Conservation (phyloP, 75 land plant genomes). For the Picea sitchensis region DNA sequence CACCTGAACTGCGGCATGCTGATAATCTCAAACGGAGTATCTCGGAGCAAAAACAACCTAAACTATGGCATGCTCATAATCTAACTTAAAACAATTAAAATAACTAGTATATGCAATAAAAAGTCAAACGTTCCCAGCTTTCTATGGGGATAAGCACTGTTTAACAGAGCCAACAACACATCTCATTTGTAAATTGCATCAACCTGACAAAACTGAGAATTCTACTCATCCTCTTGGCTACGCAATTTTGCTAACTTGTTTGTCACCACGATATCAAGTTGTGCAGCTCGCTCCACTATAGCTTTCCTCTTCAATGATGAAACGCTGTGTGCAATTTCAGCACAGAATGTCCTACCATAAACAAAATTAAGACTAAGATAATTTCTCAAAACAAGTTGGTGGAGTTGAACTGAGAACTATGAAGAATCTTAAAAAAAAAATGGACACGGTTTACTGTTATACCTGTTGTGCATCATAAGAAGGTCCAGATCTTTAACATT, state of each 20-base stretch:
- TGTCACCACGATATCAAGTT: slow-evolving; percentile 26
- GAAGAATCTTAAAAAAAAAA: background rate
- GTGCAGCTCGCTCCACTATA: slow-evolving; percentile 48
- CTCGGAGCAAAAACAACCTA: too few species aligned
- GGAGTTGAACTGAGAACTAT: background rate
- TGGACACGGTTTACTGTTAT: background rate
- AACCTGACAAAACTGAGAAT: background rate
- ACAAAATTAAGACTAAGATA: background rate
- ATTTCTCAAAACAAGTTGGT: background rate
- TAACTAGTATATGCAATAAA: too few species aligned
- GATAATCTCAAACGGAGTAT: too few species aligned
- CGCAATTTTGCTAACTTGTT: slow-evolving; percentile 14
- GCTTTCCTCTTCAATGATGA: slow-evolving; percentile 55
- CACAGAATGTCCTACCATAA: slow-evolving; percentile 33
- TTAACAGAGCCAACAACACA: too few species aligned
- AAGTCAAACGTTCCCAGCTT: too few species aligned
- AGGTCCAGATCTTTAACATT: slow-evolving; percentile 44
- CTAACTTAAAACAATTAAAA: too few species aligned
- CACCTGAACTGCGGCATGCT: too few species aligned
- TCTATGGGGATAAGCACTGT: too few species aligned
- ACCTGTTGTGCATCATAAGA: slow-evolving; percentile 61
- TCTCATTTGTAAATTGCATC: background rate
- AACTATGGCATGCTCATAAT: too few species aligned
- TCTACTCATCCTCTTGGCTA: slow-evolving; percentile 16
- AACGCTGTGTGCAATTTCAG: slow-evolving; percentile 51